Base-by-base conservation (phyloP, 805 yeast genomes). In the Candida chauliodis region DNA sequence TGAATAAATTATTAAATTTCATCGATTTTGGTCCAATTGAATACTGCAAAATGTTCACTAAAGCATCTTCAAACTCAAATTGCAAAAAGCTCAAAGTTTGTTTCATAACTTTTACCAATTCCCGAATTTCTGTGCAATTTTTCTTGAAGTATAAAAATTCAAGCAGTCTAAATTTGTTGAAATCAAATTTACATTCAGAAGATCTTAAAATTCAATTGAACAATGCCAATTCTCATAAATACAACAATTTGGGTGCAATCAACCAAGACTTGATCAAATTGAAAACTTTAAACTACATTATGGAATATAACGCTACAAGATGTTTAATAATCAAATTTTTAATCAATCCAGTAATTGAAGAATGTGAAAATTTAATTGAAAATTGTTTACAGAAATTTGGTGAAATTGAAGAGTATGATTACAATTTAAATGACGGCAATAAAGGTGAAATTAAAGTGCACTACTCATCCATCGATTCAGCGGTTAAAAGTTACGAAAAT, bases 11-110 rank as follows among this genome's bases (percentile, higher is more conserved):
- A 13, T 53, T 78, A 30, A 69, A 75, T 32, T 56, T 61, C 22
- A 65, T 81, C 8, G 75, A 74, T 30, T 68, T 54, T 51, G 86
- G 84, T 3, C 84, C 86, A 1, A 68, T 82, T 24, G 89, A 82
- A 53, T 75, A 75, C 48, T 68, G 78, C 43, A 68, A 71, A 38
- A 52, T 75, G 41, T 55, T 66, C 40, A 50, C 60, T 13, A 57
- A 50, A 27, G 53, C 56, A 10, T 53, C 13, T 10, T 26, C 10
- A 15, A 21, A 14, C 10, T 16, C 30, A 11, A 20, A 20, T 11
- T 15, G 13, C 4, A 37, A 20, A 24, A 29, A 28, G 18, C 31
- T 48, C 10, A 56, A 65, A 36, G 46, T 53, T 15, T 66, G 71
- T 41, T 56, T 51, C 40, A 56, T 67, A 22, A 59, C 70, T 10